These are phyloP conservation scores for Quercus dentata DNA, from an alignment of 306 rosid genomes.

Conservation along the genomic window DNA sequence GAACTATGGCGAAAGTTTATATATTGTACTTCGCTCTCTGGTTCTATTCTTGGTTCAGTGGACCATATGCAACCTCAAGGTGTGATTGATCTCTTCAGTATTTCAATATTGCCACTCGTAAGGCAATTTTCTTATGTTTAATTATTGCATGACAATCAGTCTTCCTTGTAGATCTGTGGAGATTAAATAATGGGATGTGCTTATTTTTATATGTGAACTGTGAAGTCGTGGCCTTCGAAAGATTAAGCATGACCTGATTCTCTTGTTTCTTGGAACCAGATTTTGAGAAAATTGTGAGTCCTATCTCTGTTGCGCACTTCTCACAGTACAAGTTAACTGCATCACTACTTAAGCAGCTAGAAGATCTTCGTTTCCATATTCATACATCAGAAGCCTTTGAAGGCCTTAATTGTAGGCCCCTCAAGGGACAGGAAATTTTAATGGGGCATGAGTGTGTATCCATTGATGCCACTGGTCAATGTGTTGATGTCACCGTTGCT, in stretches of 20 bases:
- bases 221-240: neutral
- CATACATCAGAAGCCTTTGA: slow-evolving; percentile 38
- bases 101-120: neutral
- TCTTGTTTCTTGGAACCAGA: slow-evolving; percentile 51
- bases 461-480: slow-evolving; percentile 44
- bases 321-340: slow-evolving; percentile 75
- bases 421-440: slow-evolving; percentile 50
- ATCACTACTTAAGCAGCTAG: slow-evolving; percentile 65
- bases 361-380: slow-evolving; percentile 55
- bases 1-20: slow-evolving; percentile 91
- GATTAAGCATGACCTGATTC: slow-evolving; percentile 26
- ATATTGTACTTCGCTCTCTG: slow-evolving; percentile 86
- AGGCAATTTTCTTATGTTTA: neutral
- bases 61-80: slow-evolving; percentile 98
- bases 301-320: slow-evolving; percentile 87
- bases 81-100: slow-evolving; percentile 28
- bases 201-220: too few species aligned
- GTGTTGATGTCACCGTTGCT: slow-evolving; percentile 56
- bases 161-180: too few species aligned
- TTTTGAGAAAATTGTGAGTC: slow-evolving; percentile 74
- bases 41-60: slow-evolving; percentile 86
- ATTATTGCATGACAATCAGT: too few species aligned
- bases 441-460: slow-evolving; percentile 82
- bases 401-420: slow-evolving; percentile 21
- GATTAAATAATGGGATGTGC: too few species aligned